phyloP scores from a whole-genome alignment of 2,329 filamentous ascomycete genomes.

The Paecilomyces dactylethromorphus region DNA sequence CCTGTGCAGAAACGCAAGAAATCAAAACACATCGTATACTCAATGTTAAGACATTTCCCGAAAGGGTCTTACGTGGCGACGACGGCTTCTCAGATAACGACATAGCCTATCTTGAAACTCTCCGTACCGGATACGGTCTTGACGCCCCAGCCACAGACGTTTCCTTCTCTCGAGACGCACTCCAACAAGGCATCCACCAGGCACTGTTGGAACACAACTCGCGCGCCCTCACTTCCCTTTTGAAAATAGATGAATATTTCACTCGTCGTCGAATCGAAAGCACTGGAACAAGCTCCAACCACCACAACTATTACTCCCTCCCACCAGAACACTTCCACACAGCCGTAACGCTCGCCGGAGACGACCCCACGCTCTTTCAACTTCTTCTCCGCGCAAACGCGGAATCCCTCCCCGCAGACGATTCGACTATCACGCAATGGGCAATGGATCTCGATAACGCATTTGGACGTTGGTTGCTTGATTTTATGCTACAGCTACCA shows the following conservation, averaged over 20 bases:
- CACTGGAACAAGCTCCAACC: not conserved
- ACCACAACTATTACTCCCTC: slow-evolving; percentile 15
- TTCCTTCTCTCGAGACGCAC: slow-evolving; percentile 21
- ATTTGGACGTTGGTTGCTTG: slow-evolving; percentile 29
- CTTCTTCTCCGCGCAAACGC: slow-evolving; percentile 30
- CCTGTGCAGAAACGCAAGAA: slow-evolving; percentile 5
- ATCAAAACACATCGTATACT: slow-evolving; percentile 11
- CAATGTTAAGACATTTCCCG: slow-evolving; percentile 18
- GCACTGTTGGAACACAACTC: slow-evolving; percentile 29
- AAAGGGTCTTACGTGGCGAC: slow-evolving; percentile 21
- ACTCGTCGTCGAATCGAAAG: slow-evolving; percentile 11
- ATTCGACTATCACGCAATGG: slow-evolving; percentile 31
- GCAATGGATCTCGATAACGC: slow-evolving; percentile 18
- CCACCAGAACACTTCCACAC: slow-evolving; percentile 28
- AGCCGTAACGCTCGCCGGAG: slow-evolving; percentile 17
- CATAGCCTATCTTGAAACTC: slow-evolving; percentile 27
- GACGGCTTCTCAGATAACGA: slow-evolving; percentile 24
- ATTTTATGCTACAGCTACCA: slow-evolving; percentile 27
- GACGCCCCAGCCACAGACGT: slow-evolving; percentile 9
- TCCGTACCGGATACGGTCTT: slow-evolving; percentile 25
- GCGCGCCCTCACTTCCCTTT: slow-evolving; percentile 24
- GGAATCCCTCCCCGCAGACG: slow-evolving; percentile 30
- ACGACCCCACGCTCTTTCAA: slow-evolving; percentile 21
- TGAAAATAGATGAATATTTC: slow-evolving; percentile 31
- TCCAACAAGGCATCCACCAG: slow-evolving; percentile 34